phyloP scores from a whole-genome alignment of 2,329 filamentous ascomycete genomes.

The Sphaerulina vaccinii region DNA sequence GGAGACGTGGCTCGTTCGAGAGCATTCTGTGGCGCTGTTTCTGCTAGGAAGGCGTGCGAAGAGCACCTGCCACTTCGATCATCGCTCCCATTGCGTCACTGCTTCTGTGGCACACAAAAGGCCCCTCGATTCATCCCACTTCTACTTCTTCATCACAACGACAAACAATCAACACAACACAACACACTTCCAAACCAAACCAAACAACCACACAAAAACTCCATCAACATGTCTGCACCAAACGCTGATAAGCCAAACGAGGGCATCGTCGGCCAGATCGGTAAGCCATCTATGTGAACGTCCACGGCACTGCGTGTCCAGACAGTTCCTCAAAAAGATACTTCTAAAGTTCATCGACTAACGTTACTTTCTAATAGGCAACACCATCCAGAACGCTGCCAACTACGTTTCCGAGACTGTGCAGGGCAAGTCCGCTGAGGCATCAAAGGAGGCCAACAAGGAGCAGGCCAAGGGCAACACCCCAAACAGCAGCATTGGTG shows the following conservation, averaged over 20 bases:
- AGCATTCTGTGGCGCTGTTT: not conserved
- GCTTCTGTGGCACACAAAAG: not conserved
- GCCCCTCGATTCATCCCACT: not conserved
- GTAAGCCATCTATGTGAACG: not conserved
- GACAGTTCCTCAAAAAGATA: too few species aligned
- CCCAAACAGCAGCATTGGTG: constrained; percentile 48
- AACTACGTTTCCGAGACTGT: constrained; percentile 68
- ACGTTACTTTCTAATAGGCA: constrained; percentile 22
- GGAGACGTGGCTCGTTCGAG: not conserved
- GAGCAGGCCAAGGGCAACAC: constrained; percentile 59
- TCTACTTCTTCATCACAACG: not conserved
- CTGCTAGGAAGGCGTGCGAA: not conserved
- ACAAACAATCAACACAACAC: not conserved
- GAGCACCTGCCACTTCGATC: not conserved
- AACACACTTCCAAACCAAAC: constrained; percentile 3
- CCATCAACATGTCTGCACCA: constrained; percentile 44
- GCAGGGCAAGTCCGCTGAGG: constrained; percentile 56
- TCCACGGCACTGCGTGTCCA: too few species aligned
- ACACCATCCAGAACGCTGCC: constrained; percentile 53
- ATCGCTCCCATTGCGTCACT: not conserved
- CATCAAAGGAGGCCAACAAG: constrained; percentile 70
- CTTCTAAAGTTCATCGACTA: not conserved
- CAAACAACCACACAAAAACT: constrained; percentile 12
- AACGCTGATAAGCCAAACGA: constrained; percentile 46
- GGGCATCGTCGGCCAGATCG: constrained; percentile 44